Evolutionary conservation across 129 eudicot species (phyloP).

Genomic region (Flaveria robusta): DNA sequence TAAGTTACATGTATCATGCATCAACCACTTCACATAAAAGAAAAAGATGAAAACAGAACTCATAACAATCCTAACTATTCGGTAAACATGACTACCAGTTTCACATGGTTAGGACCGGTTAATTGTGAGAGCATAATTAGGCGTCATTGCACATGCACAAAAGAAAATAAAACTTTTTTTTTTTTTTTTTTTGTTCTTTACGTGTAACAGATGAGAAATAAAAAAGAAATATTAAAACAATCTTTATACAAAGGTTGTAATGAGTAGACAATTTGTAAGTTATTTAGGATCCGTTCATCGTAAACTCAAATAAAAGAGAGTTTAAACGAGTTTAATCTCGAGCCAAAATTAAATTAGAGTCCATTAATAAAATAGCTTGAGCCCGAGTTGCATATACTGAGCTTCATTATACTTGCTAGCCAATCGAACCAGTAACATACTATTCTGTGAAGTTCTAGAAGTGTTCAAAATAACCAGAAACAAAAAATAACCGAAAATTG

Average conservation of each 20-base stretch:
- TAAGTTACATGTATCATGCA: neutral
- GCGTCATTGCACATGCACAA: neutral
- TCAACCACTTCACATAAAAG: neutral
- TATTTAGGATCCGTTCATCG: too few relatives aligned
- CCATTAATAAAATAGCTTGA: too few relatives aligned
- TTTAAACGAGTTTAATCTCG: too few relatives aligned
- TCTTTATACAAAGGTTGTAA: neutral
- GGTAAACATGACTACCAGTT: neutral
- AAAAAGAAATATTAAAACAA: neutral
- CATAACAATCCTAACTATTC: neutral
- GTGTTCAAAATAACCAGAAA: too few relatives aligned
- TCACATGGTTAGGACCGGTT: slow-evolving; percentile 10
- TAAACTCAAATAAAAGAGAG: too few relatives aligned
- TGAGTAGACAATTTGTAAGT: too few relatives aligned
- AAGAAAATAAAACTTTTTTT: neutral
- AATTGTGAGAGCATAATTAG: neutral
- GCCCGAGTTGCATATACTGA: too few relatives aligned
- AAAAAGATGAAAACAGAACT: neutral
- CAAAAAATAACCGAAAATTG: too few relatives aligned
- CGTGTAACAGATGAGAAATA: neutral
- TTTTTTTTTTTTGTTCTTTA: neutral
- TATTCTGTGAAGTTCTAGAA: too few relatives aligned
- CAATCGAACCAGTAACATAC: too few relatives aligned
- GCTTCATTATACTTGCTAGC: too few relatives aligned
- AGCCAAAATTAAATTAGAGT: too few relatives aligned